phyloP scores from a whole-genome alignment of 768 basidiomycete species.

The Russula compacta region DNA sequence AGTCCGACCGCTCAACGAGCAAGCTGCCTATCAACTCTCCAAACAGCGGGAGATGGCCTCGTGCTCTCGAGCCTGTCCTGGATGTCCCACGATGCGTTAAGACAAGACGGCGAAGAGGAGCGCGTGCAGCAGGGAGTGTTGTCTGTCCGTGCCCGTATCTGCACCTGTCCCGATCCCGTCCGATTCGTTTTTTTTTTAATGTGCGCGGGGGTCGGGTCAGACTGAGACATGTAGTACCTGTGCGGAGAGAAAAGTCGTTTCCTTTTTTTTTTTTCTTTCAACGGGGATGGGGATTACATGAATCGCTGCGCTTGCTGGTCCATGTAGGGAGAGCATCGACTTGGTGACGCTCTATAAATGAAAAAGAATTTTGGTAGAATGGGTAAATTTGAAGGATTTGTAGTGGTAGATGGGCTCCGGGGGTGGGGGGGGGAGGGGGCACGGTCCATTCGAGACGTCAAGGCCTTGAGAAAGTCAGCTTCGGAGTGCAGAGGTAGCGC shows the following conservation, averaged over 20 bases:
- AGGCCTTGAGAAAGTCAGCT: constrained; percentile 6
- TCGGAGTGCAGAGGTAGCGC: background rate
- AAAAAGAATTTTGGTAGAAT: background rate
- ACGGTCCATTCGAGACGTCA: constrained; percentile 1
- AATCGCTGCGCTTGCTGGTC: constrained; percentile 8
- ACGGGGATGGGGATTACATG: constrained; percentile 7
- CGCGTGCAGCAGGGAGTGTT: background rate
- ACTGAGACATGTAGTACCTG: no score
- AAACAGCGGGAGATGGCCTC: constrained; percentile 2
- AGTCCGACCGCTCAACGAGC: constrained; percentile 10
- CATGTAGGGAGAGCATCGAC: constrained; percentile 6
- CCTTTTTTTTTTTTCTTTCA: no score
- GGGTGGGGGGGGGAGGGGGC: background rate
- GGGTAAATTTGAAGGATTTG: background rate
- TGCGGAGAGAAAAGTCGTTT: no score
- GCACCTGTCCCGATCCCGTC: no score
- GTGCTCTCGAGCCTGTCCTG: constrained; percentile 2
- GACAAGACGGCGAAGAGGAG: constrained; percentile 3
- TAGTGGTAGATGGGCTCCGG: background rate
- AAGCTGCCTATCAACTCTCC: background rate
- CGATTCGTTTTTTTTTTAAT: no score
- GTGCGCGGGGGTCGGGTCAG: no score
- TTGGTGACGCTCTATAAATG: constrained; percentile 1
- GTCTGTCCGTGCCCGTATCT: no score
- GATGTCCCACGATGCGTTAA: constrained; percentile 6